These are phyloP conservation scores for Hanseniaspora thailandica DNA, from an alignment of 805 yeast species.

Conservation along the genomic window DNA sequence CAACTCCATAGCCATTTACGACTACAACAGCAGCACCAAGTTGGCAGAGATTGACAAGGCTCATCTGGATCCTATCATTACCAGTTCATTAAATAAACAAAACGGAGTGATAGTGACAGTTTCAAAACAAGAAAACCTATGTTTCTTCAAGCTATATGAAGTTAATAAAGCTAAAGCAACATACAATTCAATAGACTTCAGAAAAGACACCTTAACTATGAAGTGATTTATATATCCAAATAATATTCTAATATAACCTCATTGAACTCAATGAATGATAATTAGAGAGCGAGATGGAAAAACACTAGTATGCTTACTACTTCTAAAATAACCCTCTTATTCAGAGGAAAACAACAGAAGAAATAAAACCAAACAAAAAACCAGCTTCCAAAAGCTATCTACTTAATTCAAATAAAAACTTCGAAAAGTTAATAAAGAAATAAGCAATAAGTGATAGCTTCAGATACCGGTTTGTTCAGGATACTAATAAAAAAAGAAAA, in stretches of 20 bases:
- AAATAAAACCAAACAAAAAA: background rate
- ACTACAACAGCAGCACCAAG: slow-evolving; percentile 73
- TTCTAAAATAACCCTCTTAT: background rate
- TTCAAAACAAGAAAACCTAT: slow-evolving; percentile 90
- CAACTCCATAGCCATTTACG: slow-evolving; percentile 70
- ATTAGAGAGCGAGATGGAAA: slow-evolving; percentile 1
- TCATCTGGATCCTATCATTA: slow-evolving; percentile 78
- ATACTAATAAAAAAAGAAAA: background rate
- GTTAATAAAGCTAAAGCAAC: background rate
- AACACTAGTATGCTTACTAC: background rate
- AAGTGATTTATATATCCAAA: background rate
- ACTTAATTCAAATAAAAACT: background rate
- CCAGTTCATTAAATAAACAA: slow-evolving; percentile 80
- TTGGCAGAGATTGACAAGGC: slow-evolving; percentile 80
- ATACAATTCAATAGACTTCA: background rate
- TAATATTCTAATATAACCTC: slow-evolving; percentile 6
- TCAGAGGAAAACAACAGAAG: background rate
- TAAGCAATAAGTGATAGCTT: background rate
- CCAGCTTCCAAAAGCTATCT: background rate
- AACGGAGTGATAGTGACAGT: slow-evolving; percentile 83
- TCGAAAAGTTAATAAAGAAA: background rate
- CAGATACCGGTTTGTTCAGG: slow-evolving; percentile 2
- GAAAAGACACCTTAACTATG: background rate
- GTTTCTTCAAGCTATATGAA: slow-evolving; percentile 88
- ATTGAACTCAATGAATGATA: slow-evolving; percentile 6